Conservation (phyloP, 2,329 filamentous ascomycete species). For the Colletotrichum sojae region DNA sequence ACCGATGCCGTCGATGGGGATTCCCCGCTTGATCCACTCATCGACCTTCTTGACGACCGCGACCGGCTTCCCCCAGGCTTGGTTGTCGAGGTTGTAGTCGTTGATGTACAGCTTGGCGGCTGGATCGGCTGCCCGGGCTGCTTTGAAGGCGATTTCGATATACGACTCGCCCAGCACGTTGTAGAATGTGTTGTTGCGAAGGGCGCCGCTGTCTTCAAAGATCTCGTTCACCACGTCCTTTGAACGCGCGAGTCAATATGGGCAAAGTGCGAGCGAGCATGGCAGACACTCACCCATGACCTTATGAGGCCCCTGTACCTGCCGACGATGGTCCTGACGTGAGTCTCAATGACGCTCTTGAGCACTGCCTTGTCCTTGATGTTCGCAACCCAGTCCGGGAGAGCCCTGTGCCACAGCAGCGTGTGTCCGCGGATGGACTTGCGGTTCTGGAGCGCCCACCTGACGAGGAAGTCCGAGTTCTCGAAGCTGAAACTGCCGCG, state of each 20-base stretch:
- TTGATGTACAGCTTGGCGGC: slow-evolving; percentile 81
- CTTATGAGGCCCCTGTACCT: slow-evolving; percentile 75
- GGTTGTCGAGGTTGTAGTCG: slow-evolving; percentile 77
- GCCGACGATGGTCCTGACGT: slow-evolving; percentile 71
- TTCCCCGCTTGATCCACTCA: slow-evolving; percentile 72
- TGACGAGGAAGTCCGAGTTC: slow-evolving; percentile 71
- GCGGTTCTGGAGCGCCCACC: slow-evolving; percentile 69
- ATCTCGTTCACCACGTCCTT: slow-evolving; percentile 76
- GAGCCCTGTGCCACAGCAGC: slow-evolving; percentile 74
- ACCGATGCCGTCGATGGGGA: slow-evolving; percentile 76
- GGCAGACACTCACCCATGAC: slow-evolving; percentile 60
- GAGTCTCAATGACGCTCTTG: slow-evolving; percentile 69
- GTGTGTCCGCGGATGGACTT: slow-evolving; percentile 76
- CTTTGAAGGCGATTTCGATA: slow-evolving; percentile 77
- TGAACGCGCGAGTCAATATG: not conserved
- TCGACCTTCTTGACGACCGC: slow-evolving; percentile 72
- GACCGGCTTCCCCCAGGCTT: slow-evolving; percentile 70
- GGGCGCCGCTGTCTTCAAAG: slow-evolving; percentile 71
- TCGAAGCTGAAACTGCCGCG: slow-evolving; percentile 68
- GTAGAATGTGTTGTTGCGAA: slow-evolving; percentile 75
- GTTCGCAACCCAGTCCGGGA: slow-evolving; percentile 70
- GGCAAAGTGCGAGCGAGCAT: not conserved
- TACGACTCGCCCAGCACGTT: slow-evolving; percentile 79
- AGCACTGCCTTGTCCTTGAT: slow-evolving; percentile 68
- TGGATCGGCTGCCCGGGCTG: slow-evolving; percentile 77